A percentile compares a stretch with the other conserved stretches of the same genome.
Conservation (phyloP, 129 eudicot species). For the Tagetes erecta region DNA sequence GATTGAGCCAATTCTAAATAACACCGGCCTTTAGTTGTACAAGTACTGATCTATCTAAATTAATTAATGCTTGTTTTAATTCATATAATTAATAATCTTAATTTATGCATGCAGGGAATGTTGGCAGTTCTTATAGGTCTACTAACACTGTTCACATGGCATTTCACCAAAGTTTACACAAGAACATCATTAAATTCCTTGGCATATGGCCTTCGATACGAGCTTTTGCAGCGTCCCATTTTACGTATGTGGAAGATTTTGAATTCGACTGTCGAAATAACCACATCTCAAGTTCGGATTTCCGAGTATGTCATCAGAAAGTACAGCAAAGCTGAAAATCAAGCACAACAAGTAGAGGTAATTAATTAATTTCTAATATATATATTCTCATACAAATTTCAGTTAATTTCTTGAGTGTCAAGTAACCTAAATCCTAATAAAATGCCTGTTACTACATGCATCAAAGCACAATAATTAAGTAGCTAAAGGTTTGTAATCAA, state of each 20-base stretch:
- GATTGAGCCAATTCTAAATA: no score
- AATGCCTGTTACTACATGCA: not conserved
- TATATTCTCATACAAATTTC: not conserved
- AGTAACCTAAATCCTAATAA: conserved; percentile 1
- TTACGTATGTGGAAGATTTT: conserved; percentile 89
- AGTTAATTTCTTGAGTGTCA: not conserved
- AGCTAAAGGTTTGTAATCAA: conserved; percentile 48
- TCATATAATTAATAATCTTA: no score
- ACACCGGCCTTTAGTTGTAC: no score
- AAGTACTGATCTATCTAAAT: no score
- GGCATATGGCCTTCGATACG: conserved; percentile 83
- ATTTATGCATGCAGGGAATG: conserved; percentile 57
- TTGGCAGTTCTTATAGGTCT: conserved; percentile 85
- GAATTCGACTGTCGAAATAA: conserved; percentile 76
- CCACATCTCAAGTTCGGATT: conserved; percentile 84
- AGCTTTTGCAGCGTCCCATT: conserved; percentile 87
- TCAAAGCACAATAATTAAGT: conserved; percentile 67
- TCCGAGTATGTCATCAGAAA: conserved; percentile 71
- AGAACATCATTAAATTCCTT: conserved; percentile 67
- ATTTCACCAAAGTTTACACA: conserved; percentile 86
- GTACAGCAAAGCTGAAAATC: conserved; percentile 68
- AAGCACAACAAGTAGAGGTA: conserved; percentile 95
- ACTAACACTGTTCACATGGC: conserved; percentile 90
- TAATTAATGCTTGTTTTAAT: no score
- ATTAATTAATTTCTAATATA: not conserved